Conservation (phyloP, 306 rosid genomes). For the Pyrus pyrifolia region DNA sequence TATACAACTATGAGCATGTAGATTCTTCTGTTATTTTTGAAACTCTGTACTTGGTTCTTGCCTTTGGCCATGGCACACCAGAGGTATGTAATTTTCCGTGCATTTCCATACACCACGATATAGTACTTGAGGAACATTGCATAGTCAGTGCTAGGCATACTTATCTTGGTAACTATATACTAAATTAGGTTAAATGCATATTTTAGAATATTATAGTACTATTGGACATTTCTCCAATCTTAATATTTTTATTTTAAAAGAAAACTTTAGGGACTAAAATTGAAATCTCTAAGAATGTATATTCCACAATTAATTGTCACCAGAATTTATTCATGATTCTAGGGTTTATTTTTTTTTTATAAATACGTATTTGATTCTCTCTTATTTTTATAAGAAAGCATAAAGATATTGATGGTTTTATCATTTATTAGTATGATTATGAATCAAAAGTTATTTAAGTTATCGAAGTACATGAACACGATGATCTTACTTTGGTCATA, state of each 20-base stretch:
- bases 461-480: neutral
- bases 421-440: neutral
- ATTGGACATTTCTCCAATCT: neutral
- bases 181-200: neutral
- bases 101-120: neutral
- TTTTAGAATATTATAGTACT: neutral
- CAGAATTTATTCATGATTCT: neutral
- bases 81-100: slow-evolving; percentile 49
- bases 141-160: neutral
- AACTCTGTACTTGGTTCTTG: slow-evolving; percentile 74
- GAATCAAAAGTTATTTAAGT: neutral
- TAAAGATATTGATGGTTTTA: neutral
- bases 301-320: neutral
- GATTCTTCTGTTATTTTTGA: slow-evolving; percentile 97
- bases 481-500: slow-evolving; percentile 14
- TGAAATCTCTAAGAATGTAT: neutral
- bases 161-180: neutral
- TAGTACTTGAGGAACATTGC: neutral
- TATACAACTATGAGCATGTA: slow-evolving; percentile 94
- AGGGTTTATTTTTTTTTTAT: neutral
- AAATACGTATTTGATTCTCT: neutral
- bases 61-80: slow-evolving; percentile 76
- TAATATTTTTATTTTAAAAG: neutral
- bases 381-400: neutral
- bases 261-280: neutral